Conservation (phyloP, 306 rosid genomes). For the Vigna reflexopilosa region DNA sequence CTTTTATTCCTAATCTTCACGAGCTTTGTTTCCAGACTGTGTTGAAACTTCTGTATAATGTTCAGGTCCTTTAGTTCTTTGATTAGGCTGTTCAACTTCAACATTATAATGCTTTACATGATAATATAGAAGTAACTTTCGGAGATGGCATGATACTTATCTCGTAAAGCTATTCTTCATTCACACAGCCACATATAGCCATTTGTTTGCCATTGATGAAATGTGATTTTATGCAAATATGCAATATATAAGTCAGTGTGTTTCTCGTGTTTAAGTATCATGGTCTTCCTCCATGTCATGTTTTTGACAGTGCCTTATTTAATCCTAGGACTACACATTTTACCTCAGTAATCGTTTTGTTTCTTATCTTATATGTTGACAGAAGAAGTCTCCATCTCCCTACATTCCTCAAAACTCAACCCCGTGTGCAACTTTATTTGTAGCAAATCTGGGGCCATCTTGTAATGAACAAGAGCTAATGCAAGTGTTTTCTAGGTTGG, state of each 20-base stretch:
- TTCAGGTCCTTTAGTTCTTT: slow-evolving; percentile 5
- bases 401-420: slow-evolving; percentile 56
- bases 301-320: slow-evolving; percentile 15
- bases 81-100: slow-evolving; percentile 26
- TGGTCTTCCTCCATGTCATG: not conserved
- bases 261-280: slow-evolving; percentile 32
- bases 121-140: not conserved
- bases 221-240: not conserved
- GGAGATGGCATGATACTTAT: not conserved
- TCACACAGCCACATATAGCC: not conserved
- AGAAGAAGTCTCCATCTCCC: slow-evolving; percentile 55
- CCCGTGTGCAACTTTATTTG: slow-evolving; percentile 91
- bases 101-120: not conserved
- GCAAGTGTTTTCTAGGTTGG: slow-evolving; percentile 85
- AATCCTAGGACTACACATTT: slow-evolving; percentile 13
- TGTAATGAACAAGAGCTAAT: slow-evolving; percentile 86
- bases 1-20: slow-evolving; percentile 15
- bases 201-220: not conserved
- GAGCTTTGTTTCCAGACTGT: slow-evolving; percentile 3
- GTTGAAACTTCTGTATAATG: not conserved
- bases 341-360: not conserved
- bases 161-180: not conserved
- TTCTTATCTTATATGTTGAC: slow-evolving; percentile 36
- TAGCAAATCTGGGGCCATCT: slow-evolving; percentile 90
- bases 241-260: not conserved